Evolutionary conservation across 2,329 filamentous ascomycete species (phyloP).

Genomic region (Cladorrhinum sp.): DNA sequence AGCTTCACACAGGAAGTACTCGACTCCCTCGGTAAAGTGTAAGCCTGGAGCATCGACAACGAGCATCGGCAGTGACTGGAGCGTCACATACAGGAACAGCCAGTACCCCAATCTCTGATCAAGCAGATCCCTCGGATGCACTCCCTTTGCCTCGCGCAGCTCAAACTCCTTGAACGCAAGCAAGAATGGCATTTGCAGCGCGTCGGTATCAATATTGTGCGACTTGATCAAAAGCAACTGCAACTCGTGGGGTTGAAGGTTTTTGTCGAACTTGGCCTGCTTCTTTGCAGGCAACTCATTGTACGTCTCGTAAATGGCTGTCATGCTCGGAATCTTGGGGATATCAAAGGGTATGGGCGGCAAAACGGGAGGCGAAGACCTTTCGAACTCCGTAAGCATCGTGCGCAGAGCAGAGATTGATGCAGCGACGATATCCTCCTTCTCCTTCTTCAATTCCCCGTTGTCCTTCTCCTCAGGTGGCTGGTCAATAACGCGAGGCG

Average conservation of each 20-base stretch:
- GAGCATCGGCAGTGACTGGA: conserved; percentile 75
- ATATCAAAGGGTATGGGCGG: conserved; percentile 90
- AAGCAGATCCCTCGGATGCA: conserved; percentile 62
- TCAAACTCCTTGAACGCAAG: conserved; percentile 70
- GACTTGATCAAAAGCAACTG: conserved; percentile 73
- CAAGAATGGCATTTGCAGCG: conserved; percentile 59
- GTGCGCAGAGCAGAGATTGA: conserved; percentile 69
- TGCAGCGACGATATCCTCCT: conserved; percentile 46
- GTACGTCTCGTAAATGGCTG: conserved; percentile 62
- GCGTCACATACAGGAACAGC: conserved; percentile 76
- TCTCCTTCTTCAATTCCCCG: conserved; percentile 31
- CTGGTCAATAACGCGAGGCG: conserved; percentile 73
- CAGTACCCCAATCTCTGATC: conserved; percentile 74
- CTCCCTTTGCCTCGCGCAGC: conserved; percentile 62
- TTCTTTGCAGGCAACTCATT: conserved; percentile 66
- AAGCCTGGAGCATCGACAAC: conserved; percentile 72
- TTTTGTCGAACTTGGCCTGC: conserved; percentile 68
- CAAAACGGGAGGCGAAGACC: conserved; percentile 81
- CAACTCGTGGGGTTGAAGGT: conserved; percentile 75
- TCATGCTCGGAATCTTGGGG: conserved; percentile 71
- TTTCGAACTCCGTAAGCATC: conserved; percentile 83
- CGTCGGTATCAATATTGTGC: conserved; percentile 72
- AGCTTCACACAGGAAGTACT: conserved; percentile 78
- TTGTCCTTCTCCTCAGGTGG: conserved; percentile 37
- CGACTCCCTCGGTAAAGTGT: conserved; percentile 66